phyloP scores from a whole-genome alignment of 108 stramenopile genomes.

The Skeletonema menzelii region DNA sequence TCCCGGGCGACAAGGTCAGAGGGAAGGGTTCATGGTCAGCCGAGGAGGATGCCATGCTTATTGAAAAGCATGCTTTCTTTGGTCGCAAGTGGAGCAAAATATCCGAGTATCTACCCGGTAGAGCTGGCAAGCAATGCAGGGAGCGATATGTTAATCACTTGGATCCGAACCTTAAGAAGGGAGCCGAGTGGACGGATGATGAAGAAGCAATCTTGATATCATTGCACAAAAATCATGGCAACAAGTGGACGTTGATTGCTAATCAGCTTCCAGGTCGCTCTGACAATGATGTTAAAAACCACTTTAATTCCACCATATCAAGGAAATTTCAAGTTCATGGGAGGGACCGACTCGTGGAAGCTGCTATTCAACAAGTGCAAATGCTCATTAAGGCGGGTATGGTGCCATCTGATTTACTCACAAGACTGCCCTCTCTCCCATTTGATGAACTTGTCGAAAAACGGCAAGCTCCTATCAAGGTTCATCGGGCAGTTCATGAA shows the following conservation, averaged over 20 bases:
- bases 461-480: background rate
- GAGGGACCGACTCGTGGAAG: constrained; percentile 76
- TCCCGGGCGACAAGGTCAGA: constrained; percentile 72
- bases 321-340: constrained; percentile 83
- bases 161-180: constrained; percentile 91
- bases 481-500: background rate
- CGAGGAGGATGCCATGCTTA: constrained; percentile 74
- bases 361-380: constrained; percentile 73
- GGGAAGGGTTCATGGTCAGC: constrained; percentile 86
- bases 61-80: constrained; percentile 57
- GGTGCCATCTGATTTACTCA: constrained; percentile 3
- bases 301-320: constrained; percentile 90
- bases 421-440: constrained; percentile 9
- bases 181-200: constrained; percentile 91
- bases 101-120: constrained; percentile 89
- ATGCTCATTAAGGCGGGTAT: constrained; percentile 50
- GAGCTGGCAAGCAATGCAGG: constrained; percentile 98
- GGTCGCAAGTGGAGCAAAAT: constrained; percentile 95
- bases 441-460: background rate
- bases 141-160: constrained; percentile 98
- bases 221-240: constrained; percentile 85
- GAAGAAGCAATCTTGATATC: constrained; percentile 91
- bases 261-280: constrained; percentile 91
- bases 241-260: constrained; percentile 88
- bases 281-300: constrained; percentile 95